These are phyloP conservation scores for Diplodia sapinea DNA, from an alignment of 2,329 filamentous ascomycete species.

Conservation along the genomic window DNA sequence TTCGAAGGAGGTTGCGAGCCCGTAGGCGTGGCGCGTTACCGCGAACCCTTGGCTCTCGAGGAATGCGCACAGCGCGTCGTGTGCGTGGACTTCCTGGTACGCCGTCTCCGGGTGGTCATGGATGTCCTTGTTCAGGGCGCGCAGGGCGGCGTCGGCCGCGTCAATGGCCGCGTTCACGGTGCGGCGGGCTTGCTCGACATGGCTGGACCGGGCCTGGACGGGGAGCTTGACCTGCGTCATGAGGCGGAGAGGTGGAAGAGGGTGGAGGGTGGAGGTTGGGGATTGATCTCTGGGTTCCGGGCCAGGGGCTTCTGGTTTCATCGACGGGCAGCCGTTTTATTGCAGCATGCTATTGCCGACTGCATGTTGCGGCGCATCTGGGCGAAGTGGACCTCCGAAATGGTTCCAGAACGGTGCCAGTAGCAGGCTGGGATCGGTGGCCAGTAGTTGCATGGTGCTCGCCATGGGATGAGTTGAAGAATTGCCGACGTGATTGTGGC, in stretches of 20 bases:
- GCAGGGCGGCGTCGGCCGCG: slow-evolving; percentile 28
- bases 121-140: slow-evolving; percentile 35
- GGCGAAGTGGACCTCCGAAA: slow-evolving; percentile 9
- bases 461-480: slow-evolving; percentile 4
- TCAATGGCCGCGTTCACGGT: slow-evolving; percentile 30
- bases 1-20: slow-evolving; percentile 45
- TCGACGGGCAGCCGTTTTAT: neutral
- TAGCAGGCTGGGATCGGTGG: too few species aligned
- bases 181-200: neutral
- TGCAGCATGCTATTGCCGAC: neutral
- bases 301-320: neutral
- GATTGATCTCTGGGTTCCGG: neutral
- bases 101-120: slow-evolving; percentile 37
- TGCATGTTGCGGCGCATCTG: neutral
- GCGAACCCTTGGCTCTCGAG: slow-evolving; percentile 34
- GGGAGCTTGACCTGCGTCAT: slow-evolving; percentile 7
- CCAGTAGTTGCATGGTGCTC: too few species aligned
- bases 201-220: neutral
- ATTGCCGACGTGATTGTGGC: neutral
- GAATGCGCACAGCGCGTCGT: slow-evolving; percentile 36
- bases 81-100: slow-evolving; percentile 37
- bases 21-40: slow-evolving; percentile 44
- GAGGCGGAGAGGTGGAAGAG: neutral
- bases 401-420: neutral
- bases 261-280: neutral